Conservation (phyloP, 2,329 filamentous ascomycete species). For the Immersiporthe knoxdaviesiana region DNA sequence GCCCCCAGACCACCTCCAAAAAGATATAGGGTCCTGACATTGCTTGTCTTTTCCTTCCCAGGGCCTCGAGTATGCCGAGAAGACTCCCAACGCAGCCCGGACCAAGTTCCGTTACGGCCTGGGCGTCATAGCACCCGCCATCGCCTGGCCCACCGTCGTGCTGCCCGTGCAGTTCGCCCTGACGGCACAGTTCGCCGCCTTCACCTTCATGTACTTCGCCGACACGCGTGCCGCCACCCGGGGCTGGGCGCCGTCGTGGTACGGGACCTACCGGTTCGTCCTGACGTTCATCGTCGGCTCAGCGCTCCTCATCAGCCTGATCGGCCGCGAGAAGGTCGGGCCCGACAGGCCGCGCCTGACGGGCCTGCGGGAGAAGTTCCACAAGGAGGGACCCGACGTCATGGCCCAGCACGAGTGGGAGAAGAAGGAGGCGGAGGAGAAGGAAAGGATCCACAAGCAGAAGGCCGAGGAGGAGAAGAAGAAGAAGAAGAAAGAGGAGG, state of each 20-base stretch:
- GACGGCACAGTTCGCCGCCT: constrained; percentile 83
- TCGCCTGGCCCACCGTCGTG: constrained; percentile 89
- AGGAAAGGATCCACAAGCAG: constrained; percentile 41
- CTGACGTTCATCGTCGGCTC: constrained; percentile 87
- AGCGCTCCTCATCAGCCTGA: constrained; percentile 77
- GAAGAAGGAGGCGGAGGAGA: constrained; percentile 49
- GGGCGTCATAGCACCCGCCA: constrained; percentile 75
- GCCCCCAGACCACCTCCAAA: neutral
- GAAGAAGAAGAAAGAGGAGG: constrained; percentile 41
- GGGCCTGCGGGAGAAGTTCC: constrained; percentile 44
- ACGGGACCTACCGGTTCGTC: constrained; percentile 86
- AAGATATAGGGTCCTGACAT: neutral
- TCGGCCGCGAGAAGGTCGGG: constrained; percentile 79
- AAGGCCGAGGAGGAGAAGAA: constrained; percentile 45
- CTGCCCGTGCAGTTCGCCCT: constrained; percentile 84
- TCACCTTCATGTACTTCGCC: constrained; percentile 83
- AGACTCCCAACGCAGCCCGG: constrained; percentile 60
- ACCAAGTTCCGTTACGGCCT: constrained; percentile 82
- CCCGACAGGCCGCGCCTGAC: constrained; percentile 41
- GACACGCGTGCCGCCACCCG: constrained; percentile 72
- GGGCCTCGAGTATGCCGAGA: constrained; percentile 81
- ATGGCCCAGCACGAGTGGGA: constrained; percentile 49
- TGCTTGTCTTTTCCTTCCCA: constrained; percentile 26
- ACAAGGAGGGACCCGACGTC: constrained; percentile 38
- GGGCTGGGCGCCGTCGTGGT: constrained; percentile 86